Conservation (phyloP, 176 grass and related monocot genomes). For the Eragrostis nindensis region DNA sequence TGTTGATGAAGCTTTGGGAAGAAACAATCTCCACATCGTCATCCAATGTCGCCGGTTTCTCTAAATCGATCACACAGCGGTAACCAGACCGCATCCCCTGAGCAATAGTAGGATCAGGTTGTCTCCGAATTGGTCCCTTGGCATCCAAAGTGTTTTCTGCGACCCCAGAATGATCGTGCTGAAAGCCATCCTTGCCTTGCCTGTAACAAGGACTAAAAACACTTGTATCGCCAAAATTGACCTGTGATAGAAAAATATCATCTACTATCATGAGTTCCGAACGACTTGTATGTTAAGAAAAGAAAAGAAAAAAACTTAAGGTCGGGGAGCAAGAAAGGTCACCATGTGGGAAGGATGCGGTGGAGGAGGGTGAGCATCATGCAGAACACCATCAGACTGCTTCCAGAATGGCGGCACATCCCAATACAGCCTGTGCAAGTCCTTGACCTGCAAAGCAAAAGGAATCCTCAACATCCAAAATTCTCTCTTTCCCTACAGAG, state of each 20-base stretch:
- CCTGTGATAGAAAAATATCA: conserved; percentile 24
- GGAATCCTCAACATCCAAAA: background rate
- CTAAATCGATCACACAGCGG: conserved; percentile 43
- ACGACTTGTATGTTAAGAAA: background rate
- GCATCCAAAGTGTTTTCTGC: background rate
- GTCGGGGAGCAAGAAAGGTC: background rate
- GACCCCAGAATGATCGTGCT: background rate
- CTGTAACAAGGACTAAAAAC: background rate
- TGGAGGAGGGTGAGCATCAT: conserved; percentile 33
- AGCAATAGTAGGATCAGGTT: conserved; percentile 9
- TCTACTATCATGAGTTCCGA: conserved; percentile 12
- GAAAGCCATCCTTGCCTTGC: background rate
- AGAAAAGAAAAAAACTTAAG: background rate
- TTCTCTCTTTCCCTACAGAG: background rate
- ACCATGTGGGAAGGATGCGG: conserved; percentile 34
- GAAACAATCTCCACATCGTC: conserved; percentile 36
- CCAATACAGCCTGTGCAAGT: conserved; percentile 56
- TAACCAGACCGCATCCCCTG: conserved; percentile 9
- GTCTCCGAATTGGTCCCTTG: conserved; percentile 9
- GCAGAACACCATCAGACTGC: conserved; percentile 10
- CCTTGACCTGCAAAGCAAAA: conserved; percentile 39
- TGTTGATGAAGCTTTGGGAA: conserved; percentile 3
- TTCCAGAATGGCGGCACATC: conserved; percentile 40
- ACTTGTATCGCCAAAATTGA: conserved; percentile 21
- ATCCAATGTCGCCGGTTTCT: conserved; percentile 37